Evolutionary conservation across 2,329 filamentous ascomycete species (phyloP).

Genomic region (Plenodomus tracheiphilus): DNA sequence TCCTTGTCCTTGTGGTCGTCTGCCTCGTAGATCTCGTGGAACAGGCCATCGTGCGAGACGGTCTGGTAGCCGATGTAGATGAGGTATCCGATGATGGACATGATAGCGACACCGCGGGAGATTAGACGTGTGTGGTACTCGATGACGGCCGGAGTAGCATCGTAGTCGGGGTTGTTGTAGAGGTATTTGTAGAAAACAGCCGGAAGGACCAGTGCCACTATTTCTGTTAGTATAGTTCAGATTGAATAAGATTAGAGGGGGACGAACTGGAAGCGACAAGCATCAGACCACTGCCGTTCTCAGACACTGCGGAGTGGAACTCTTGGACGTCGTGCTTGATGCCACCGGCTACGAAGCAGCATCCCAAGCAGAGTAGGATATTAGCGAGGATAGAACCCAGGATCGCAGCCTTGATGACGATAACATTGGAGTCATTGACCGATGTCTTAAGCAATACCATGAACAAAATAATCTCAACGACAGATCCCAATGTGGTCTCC

Average conservation of each 20-base stretch:
- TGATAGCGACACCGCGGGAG: conserved; percentile 70
- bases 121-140: conserved; percentile 62
- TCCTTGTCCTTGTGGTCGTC: conserved; percentile 72
- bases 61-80: conserved; percentile 70
- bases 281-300: conserved; percentile 76
- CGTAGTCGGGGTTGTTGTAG: conserved; percentile 29
- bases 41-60: conserved; percentile 76
- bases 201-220: conserved; percentile 54
- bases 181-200: conserved; percentile 58
- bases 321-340: conserved; percentile 67
- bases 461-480: conserved; percentile 83
- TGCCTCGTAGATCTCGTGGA: conserved; percentile 70
- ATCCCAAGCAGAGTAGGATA: conserved; percentile 75
- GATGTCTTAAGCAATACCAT: conserved; percentile 68
- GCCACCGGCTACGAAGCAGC: conserved; percentile 80
- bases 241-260: too few relatives aligned
- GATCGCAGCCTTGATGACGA: conserved; percentile 82
- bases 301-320: conserved; percentile 76
- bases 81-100: conserved; percentile 69
- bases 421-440: conserved; percentile 48
- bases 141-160: conserved; percentile 60
- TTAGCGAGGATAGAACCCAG: conserved; percentile 83
- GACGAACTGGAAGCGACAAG: conserved; percentile 70
- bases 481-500: conserved; percentile 65
- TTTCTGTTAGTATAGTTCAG: conserved; percentile 12